Evolutionary conservation across 257 asterid genomes (phyloP), one percentile per base, ranked within the genome.

Genomic region (Dorcoceras hygrometricum): DNA sequence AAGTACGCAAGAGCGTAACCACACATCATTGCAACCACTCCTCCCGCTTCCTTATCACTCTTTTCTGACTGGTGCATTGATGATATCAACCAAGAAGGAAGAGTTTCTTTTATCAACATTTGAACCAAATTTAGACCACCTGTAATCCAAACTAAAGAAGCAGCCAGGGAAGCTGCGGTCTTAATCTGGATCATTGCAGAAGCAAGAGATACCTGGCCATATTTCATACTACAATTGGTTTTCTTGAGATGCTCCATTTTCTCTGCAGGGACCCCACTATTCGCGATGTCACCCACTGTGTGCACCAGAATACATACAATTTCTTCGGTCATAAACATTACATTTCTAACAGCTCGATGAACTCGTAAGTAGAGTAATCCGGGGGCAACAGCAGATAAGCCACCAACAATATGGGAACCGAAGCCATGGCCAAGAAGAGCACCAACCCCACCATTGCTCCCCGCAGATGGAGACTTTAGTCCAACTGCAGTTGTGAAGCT

Each of bases 351-450:
- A 57, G 95, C 90, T 57, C 96, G 87, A 66, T 90, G 99, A 22
- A 88, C 95, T 65, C 96, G 81, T 46, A 88, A 67, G 82, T 87
- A 90, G 67, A 94, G 95, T 51, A 83, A 85, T 12, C 97, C 99
- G 58, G 97, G 99, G 82, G 99, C 96, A 63, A 90, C 94, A 6
- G 97, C 88, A 46, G 89, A 75, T 36, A 88, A 76, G 20, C 96
- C 95, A 31, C 96, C 94, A 0, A 78, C 67, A 23, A 75, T 75
- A 78, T 83, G 91, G 48, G 96, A 94, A 68, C 96, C 95, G 25
- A 88, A 88, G 29, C 97, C 99, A 25, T 94, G 99, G 16, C 99
- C 99, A 18, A 94, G 82, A 74, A 94, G 96, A 57, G 95, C 82
- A 63, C 99, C 97, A 18, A 87, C 95, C 8, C 99, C 93, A 36